phyloP scores from a whole-genome alignment of 305 asterid species.

The Rubia peregrina region DNA sequence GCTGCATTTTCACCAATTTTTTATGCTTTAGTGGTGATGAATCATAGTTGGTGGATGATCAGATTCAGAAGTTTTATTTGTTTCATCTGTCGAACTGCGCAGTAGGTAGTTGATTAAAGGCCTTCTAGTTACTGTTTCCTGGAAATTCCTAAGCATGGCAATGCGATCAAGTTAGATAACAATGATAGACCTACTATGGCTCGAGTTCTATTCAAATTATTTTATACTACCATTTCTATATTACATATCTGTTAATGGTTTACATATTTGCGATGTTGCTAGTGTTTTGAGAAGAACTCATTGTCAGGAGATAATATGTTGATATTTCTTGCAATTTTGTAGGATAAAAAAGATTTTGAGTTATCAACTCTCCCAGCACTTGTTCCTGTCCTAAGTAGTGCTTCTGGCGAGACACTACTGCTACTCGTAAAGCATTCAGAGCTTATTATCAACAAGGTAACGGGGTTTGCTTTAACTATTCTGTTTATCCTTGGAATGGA shows the following conservation, averaged over 20 bases:
- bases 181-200: neutral
- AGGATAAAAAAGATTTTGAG: conserved; percentile 97
- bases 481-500: conserved; percentile 5
- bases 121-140: neutral
- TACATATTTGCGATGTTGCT: neutral
- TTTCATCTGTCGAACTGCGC: neutral
- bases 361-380: conserved; percentile 95
- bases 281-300: neutral
- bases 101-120: neutral
- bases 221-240: neutral
- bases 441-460: conserved; percentile 89
- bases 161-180: neutral
- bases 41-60: neutral
- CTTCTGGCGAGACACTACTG: conserved; percentile 89
- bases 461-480: conserved; percentile 14
- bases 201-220: neutral
- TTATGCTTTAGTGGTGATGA: neutral
- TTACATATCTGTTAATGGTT: neutral
- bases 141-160: neutral
- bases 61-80: neutral
- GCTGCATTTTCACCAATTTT: neutral
- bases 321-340: conserved; percentile 22
- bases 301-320: neutral
- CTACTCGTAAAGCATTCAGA: conserved; percentile 91
- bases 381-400: conserved; percentile 82